Conservation (phyloP, 192 early-diverging fungal genomes). For the Podila minutissima region DNA sequence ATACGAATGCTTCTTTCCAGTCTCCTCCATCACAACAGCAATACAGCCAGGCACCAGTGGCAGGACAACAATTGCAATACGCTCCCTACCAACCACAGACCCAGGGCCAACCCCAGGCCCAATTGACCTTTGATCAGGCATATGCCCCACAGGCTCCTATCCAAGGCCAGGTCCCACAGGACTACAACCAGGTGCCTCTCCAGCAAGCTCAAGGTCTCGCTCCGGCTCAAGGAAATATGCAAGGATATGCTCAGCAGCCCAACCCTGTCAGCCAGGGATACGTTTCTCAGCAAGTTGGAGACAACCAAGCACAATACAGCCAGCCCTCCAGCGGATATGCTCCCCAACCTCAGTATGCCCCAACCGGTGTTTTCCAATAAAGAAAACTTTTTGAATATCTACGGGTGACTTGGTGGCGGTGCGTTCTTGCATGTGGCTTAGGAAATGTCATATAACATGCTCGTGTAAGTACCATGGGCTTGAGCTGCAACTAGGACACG, state of each 20-base stretch:
- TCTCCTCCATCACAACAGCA: background rate
- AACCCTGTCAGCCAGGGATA: conserved; percentile 3
- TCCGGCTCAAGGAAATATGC: conserved; percentile 12
- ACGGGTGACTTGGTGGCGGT: no score
- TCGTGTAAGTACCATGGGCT: no score
- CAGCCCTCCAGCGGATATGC: conserved; percentile 21
- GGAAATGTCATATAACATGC: no score
- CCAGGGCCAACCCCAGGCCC: conserved; percentile 23
- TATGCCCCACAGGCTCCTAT: conserved; percentile 10
- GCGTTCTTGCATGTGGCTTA: no score
- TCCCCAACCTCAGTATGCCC: conserved; percentile 29
- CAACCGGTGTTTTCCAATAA: background rate
- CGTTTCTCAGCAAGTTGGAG: conserved; percentile 1
- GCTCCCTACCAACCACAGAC: conserved; percentile 30
- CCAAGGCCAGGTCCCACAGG: background rate
- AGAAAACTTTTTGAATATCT: no score
- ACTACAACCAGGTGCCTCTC: background rate
- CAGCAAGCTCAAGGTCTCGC: conserved; percentile 32
- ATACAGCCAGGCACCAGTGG: background rate
- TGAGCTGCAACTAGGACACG: no score
- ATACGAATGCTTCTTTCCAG: conserved; percentile 28
- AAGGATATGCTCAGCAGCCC: conserved; percentile 1
- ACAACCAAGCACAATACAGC: conserved; percentile 10
- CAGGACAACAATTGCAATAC: conserved; percentile 29
- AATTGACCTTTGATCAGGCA: conserved; percentile 34